Percentiles rank a stretch among this genome's conserved stretches.
Evolutionary conservation across 2,329 filamentous ascomycete genomes (phyloP).

Genomic region (Paecilomyces variotii): DNA sequence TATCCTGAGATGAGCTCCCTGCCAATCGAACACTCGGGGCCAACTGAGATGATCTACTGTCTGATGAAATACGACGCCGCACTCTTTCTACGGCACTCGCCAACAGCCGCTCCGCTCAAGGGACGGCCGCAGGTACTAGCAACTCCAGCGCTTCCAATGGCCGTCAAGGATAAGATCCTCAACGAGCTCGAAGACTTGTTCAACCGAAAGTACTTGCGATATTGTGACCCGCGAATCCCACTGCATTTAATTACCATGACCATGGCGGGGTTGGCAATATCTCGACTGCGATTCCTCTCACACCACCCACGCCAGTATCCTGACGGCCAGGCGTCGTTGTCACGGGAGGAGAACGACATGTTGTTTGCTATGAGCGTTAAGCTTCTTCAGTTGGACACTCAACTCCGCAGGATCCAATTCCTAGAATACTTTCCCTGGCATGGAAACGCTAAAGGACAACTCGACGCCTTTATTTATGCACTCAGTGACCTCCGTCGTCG

Average conservation of each 20-base stretch:
- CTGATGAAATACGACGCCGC: slow-evolving; percentile 3
- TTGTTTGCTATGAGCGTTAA: slow-evolving; percentile 1
- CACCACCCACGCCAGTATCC: slow-evolving; percentile 7
- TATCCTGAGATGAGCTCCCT: slow-evolving; percentile 12
- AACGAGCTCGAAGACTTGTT: slow-evolving; percentile 4
- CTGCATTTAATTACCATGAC: slow-evolving; percentile 5
- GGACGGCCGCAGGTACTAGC: neutral
- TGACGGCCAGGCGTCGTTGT: neutral
- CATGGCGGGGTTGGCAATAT: slow-evolving; percentile 4
- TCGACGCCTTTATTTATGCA: slow-evolving; percentile 5
- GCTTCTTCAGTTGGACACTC: slow-evolving; percentile 4
- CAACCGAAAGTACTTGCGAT: slow-evolving; percentile 4
- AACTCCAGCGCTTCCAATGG: neutral
- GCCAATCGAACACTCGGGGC: slow-evolving; percentile 7
- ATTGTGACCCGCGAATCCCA: slow-evolving; percentile 6
- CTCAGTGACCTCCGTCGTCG: slow-evolving; percentile 5
- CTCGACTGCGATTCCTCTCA: slow-evolving; percentile 4
- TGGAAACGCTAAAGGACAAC: slow-evolving; percentile 4
- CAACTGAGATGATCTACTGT: slow-evolving; percentile 21
- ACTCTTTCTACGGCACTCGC: neutral
- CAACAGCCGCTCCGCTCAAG: neutral
- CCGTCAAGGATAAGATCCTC: slow-evolving; percentile 4
- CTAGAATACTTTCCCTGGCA: slow-evolving; percentile 5
- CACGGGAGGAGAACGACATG: slow-evolving; percentile 5
- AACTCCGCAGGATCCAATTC: slow-evolving; percentile 4